These are phyloP conservation scores for Cystofilobasidium capitatum DNA, from an alignment of 768 basidiomycete genomes.

Conservation along the genomic window DNA sequence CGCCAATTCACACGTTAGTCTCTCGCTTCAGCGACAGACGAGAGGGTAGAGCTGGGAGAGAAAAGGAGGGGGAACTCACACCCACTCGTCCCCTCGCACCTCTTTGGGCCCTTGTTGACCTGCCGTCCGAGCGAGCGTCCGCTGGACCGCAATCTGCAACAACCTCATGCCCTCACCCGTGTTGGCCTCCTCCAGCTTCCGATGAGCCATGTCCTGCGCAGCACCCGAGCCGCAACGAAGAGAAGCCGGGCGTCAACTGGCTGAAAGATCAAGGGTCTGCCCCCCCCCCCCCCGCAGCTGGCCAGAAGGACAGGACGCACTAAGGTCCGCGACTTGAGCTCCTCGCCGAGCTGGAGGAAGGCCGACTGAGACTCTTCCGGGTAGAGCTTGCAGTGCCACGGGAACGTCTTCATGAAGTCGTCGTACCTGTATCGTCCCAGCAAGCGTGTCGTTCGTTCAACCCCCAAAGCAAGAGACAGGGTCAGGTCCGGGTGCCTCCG, in stretches of 20 bases:
- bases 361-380: constrained; percentile 6
- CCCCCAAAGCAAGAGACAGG: neutral
- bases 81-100: constrained; percentile 23
- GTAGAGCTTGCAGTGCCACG: neutral
- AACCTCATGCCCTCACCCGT: constrained; percentile 4
- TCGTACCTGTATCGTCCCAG: neutral
- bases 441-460: neutral
- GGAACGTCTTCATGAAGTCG: constrained; percentile 14
- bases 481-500: neutral
- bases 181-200: constrained; percentile 17
- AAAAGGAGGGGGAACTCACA: neutral
- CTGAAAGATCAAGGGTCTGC: too few species aligned
- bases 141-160: constrained; percentile 11
- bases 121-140: constrained; percentile 4
- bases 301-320: constrained; percentile 6
- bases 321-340: constrained; percentile 11
- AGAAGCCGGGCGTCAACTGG: neutral
- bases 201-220: constrained; percentile 6
- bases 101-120: neutral
- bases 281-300: too few species aligned
- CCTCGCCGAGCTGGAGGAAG: constrained; percentile 14
- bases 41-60: neutral
- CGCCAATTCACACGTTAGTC: too few species aligned
- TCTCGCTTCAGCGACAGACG: neutral
- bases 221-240: neutral